Base-by-base conservation (phyloP, 345 rosid species). In the Microthlaspi erraticum region DNA sequence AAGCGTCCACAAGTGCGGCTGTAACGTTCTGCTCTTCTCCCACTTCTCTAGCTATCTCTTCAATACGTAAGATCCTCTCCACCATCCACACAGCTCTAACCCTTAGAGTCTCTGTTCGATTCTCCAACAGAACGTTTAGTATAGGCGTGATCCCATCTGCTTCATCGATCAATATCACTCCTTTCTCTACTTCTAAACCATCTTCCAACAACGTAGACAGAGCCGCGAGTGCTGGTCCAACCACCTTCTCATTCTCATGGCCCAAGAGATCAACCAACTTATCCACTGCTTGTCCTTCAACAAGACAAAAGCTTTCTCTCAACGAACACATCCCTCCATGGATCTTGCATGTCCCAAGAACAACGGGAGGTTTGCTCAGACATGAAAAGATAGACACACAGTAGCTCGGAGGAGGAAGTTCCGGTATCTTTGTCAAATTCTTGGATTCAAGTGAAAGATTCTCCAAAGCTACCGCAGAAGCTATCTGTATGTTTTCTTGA, bases 1-100 rank as follows among this genome's bases (percentile, higher is more conserved):
- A 91, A 32, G 99, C 93, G 32, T 94, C 95, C 11, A 94, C 91
- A 34, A 91, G 94, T 7, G 95, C 99, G 36, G 97, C 88, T 37
- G 90, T 76, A 46, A 91, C 82, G 59, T 91, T 89, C 38, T 77
- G 96, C 74, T 88, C 90, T 54, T 83, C 87, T 8, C 91, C 93
- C 46, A 91, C 82, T 38, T 91, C 86, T 57, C 48, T 74, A 8
- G 92, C 97, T 72, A 94, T 89, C 0, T 84, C 95, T 10, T 89
- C 93, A 1, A 82, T 84, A 20, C 93, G 81, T 71, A 94, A 76
- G 44, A 94, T 84, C 81, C 97, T 88, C 84, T 94, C 99, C 0
- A 88, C 95, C 13, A 79, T 87, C 97, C 97, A 89, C 38, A 94
- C 96, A 6, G 93, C 88, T 64, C 95, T 76, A 54, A 90, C 77